Evolutionary conservation across 2,329 filamentous ascomycete species (phyloP).

Genomic region (Hymenoscyphus albidus): DNA sequence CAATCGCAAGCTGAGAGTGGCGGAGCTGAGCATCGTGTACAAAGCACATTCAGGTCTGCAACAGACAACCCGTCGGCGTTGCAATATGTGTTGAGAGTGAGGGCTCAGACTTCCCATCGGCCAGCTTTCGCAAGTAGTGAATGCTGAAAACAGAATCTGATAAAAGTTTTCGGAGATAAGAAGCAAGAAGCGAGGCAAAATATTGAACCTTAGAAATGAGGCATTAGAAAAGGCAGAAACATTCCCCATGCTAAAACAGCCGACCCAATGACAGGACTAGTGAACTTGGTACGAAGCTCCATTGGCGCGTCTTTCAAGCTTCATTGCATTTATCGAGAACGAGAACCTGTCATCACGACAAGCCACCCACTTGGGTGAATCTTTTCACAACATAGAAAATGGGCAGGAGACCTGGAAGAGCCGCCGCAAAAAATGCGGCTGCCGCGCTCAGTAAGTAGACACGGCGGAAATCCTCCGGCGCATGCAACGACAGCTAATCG

Average conservation of each 20-base stretch:
- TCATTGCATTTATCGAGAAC: background rate
- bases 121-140: background rate
- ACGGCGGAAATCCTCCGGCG: constrained; percentile 16
- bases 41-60: constrained; percentile 1
- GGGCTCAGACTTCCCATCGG: background rate
- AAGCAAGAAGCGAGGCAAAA: background rate
- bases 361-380: background rate
- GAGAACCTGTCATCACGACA: background rate
- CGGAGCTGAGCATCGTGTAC: background rate
- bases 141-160: background rate
- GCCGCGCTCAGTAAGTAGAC: constrained; percentile 48
- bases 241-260: background rate
- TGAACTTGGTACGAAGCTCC: background rate
- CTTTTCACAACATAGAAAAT: constrained; percentile 22
- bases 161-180: background rate
- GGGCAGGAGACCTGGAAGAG: constrained; percentile 50
- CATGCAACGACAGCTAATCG: constrained; percentile 12
- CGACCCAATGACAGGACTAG: background rate
- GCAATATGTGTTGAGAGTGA: background rate
- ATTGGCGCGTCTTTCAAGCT: background rate
- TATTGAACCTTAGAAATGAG: background rate
- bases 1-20: background rate
- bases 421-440: constrained; percentile 50
- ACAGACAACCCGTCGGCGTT: background rate
- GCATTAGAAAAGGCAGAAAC: background rate